phyloP scores from a whole-genome alignment of 345 rosid species.

The Cardamine chenopodiifolia region DNA sequence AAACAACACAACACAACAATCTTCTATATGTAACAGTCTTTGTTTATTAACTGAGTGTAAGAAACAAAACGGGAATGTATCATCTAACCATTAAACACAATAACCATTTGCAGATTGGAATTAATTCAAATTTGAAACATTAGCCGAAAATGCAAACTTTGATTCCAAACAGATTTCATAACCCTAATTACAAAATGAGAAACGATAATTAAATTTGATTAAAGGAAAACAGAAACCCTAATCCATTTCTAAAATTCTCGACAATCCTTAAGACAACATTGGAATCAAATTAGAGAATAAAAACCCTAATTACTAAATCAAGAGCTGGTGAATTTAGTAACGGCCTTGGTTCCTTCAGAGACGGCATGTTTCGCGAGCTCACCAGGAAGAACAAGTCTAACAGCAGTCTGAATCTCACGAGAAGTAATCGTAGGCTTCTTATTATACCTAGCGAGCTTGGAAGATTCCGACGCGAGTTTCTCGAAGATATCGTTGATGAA shows the following conservation, averaged over 20 bases:
- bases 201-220: not conserved
- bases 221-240: conserved; percentile 1
- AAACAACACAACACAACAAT: no score
- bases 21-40: not conserved
- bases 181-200: not conserved
- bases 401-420: conserved; percentile 47
- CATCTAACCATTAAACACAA: not conserved
- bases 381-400: conserved; percentile 25
- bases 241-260: not conserved
- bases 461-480: conserved; percentile 51
- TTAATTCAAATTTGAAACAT: no score
- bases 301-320: conserved; percentile 21
- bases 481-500: conserved; percentile 47
- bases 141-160: not conserved
- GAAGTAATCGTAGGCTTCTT: conserved; percentile 58
- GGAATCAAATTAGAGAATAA: no score
- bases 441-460: conserved; percentile 52
- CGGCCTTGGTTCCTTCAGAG: conserved; percentile 44
- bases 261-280: not conserved
- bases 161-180: not conserved
- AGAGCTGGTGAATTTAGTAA: conserved; percentile 51
- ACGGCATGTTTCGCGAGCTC: conserved; percentile 32
- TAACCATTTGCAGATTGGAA: not conserved
- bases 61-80: not conserved
- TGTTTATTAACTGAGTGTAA: not conserved